These are phyloP conservation scores for Plenodomus lindquistii DNA, from an alignment of 2,329 filamentous ascomycete genomes.

Conservation along the genomic window DNA sequence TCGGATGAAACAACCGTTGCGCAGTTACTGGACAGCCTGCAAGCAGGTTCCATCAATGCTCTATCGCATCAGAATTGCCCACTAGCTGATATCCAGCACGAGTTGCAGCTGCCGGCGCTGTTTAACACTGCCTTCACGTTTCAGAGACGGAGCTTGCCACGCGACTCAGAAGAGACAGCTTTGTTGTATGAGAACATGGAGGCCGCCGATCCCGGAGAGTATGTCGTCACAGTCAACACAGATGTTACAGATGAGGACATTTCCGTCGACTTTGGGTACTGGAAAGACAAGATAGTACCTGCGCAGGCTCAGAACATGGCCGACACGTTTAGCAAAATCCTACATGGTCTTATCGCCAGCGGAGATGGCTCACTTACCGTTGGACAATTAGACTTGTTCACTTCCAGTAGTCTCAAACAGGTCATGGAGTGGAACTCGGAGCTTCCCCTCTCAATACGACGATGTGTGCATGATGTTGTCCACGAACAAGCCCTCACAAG, in stretches of 20 bases:
- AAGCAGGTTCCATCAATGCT: conserved; percentile 52
- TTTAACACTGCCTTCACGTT: conserved; percentile 46
- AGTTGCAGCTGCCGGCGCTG: conserved; percentile 36
- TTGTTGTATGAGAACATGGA: conserved; percentile 39
- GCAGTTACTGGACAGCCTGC: conserved; percentile 50
- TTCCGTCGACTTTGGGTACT: conserved; percentile 38
- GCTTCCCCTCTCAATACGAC: conserved; percentile 27
- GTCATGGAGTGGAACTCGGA: conserved; percentile 35
- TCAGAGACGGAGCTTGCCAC: conserved; percentile 32
- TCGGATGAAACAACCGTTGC: conserved; percentile 39
- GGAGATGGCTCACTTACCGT: conserved; percentile 22
- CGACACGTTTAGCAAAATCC: conserved; percentile 35
- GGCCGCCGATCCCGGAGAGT: conserved; percentile 43
- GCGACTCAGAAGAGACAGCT: conserved; percentile 29
- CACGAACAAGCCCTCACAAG: conserved; percentile 34
- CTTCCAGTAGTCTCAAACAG: conserved; percentile 24
- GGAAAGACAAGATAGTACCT: conserved; percentile 32
- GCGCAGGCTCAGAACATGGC: conserved; percentile 35
- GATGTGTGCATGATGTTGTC: conserved; percentile 36
- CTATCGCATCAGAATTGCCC: conserved; percentile 57
- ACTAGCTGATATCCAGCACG: conserved; percentile 43
- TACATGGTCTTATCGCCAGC: conserved; percentile 21
- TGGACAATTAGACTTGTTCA: conserved; percentile 29
- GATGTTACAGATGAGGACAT: conserved; percentile 35
- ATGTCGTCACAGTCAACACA: conserved; percentile 40